Conservation (phyloP, 805 yeast species). For the Blastobotrys muscicola region DNA sequence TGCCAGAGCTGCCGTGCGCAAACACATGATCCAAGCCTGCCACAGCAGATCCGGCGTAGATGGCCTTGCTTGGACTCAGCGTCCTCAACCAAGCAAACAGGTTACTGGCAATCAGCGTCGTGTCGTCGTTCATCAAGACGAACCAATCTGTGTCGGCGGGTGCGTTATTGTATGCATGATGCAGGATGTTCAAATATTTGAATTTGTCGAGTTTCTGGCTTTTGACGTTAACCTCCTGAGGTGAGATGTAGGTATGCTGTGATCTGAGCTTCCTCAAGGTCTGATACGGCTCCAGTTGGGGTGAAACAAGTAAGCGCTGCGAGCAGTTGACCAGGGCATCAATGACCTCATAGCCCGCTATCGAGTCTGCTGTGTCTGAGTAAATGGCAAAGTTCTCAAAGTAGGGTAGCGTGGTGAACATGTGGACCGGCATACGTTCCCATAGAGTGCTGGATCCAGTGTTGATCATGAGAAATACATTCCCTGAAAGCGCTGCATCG, state of each 20-base stretch:
- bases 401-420: constrained; percentile 23
- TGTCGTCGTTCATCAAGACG: constrained; percentile 28
- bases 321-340: constrained; percentile 62
- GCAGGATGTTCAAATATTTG: constrained; percentile 28
- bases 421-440: constrained; percentile 28
- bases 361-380: constrained; percentile 24
- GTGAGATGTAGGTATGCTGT: neutral
- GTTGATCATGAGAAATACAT: constrained; percentile 24
- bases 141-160: constrained; percentile 25
- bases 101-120: constrained; percentile 22
- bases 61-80: constrained; percentile 17
- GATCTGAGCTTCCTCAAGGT: constrained; percentile 3
- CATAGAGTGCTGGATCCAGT: constrained; percentile 28
- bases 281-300: neutral
- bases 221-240: neutral
- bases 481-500: constrained; percentile 5
- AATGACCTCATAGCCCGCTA: constrained; percentile 80
- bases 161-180: constrained; percentile 23
- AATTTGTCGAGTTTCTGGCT: constrained; percentile 25
- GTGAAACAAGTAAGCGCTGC: constrained; percentile 6
- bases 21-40: constrained; percentile 17
- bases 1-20: constrained; percentile 32
- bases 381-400: constrained; percentile 25
- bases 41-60: constrained; percentile 26
- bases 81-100: constrained; percentile 14